Conservation (phyloP, 1,139 yeast genomes). For the Suhomyces anneliseae region DNA sequence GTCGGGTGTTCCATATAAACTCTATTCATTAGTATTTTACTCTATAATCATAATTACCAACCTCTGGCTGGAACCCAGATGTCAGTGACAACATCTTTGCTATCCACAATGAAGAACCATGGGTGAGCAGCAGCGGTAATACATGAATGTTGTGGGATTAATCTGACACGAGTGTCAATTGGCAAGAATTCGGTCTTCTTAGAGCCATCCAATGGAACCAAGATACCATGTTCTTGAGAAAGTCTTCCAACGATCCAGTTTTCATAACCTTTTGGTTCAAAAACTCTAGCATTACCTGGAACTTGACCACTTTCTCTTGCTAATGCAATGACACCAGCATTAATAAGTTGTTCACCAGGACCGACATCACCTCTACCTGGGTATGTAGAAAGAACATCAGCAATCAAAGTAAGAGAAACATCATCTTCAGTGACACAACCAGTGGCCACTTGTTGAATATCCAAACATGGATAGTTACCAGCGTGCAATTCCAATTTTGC, state of each 20-base stretch:
- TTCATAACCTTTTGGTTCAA: conserved; percentile 36
- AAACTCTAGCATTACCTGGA: conserved; percentile 51
- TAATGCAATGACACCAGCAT: conserved; percentile 72
- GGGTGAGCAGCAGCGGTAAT: conserved; percentile 68
- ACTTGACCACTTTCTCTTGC: conserved; percentile 60
- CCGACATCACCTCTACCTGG: conserved; percentile 44
- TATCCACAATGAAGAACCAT: conserved; percentile 57
- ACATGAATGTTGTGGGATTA: conserved; percentile 75
- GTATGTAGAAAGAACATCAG: conserved; percentile 65
- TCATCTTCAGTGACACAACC: conserved; percentile 49
- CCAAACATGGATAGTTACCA: conserved; percentile 74
- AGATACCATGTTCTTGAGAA: conserved; percentile 66
- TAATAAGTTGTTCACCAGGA: conserved; percentile 64
- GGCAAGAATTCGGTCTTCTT: conserved; percentile 40
- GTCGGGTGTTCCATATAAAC: conserved; percentile 2
- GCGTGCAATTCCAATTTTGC: conserved; percentile 72
- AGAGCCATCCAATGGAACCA: conserved; percentile 35
- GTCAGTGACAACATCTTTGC: conserved; percentile 52
- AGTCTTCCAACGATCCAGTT: conserved; percentile 58
- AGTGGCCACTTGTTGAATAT: conserved; percentile 73
- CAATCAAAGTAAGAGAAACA: conserved; percentile 58
- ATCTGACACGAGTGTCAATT: conserved; percentile 52
- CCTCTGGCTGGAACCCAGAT: conserved; percentile 75
- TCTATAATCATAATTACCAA: conserved; percentile 22
- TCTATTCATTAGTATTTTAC: background rate